Evolutionary conservation across 2,329 filamentous ascomycete species (phyloP).

Genomic region (Trichoderma koningiopsis): DNA sequence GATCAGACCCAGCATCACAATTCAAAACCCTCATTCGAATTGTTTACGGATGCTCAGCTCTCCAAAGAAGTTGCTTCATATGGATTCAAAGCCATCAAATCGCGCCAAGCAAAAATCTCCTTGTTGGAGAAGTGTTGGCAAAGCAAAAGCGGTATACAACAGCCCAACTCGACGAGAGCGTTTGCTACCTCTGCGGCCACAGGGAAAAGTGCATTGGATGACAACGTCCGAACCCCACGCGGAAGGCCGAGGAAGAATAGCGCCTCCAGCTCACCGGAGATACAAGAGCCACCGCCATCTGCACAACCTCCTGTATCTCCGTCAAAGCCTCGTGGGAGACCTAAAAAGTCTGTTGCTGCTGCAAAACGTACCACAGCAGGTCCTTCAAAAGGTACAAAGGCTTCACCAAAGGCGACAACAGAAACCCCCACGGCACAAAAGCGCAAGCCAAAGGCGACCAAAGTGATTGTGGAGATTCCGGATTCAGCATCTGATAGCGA

Average conservation of each 20-base stretch:
- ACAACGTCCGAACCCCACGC: slow-evolving; percentile 29
- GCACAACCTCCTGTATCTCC: slow-evolving; percentile 39
- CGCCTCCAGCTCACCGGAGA: slow-evolving; percentile 27
- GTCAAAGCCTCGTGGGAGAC: slow-evolving; percentile 44
- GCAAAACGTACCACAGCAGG: slow-evolving; percentile 23
- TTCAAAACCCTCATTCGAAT: slow-evolving; percentile 58
- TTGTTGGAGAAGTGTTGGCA: slow-evolving; percentile 72
- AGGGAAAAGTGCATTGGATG: not conserved
- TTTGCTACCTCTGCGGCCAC: slow-evolving; percentile 10
- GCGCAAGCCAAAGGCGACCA: slow-evolving; percentile 25
- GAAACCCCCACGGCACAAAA: slow-evolving; percentile 30
- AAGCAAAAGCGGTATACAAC: slow-evolving; percentile 49
- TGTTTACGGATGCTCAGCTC: slow-evolving; percentile 64
- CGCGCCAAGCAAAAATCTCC: slow-evolving; percentile 68
- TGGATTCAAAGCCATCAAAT: slow-evolving; percentile 73
- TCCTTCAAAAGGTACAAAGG: slow-evolving; percentile 26
- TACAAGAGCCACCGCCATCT: slow-evolving; percentile 41
- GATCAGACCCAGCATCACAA: not conserved
- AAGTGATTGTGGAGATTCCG: slow-evolving; percentile 49
- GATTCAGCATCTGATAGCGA: slow-evolving; percentile 52
- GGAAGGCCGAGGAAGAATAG: slow-evolving; percentile 41
- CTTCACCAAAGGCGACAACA: slow-evolving; percentile 22
- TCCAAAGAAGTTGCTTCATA: slow-evolving; percentile 63
- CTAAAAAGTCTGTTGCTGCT: slow-evolving; percentile 41
- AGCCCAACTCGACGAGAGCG: slow-evolving; percentile 29